These are phyloP conservation scores for Penicillium herquei DNA, from an alignment of 495 filamentous ascomycete species.

Conservation along the genomic window DNA sequence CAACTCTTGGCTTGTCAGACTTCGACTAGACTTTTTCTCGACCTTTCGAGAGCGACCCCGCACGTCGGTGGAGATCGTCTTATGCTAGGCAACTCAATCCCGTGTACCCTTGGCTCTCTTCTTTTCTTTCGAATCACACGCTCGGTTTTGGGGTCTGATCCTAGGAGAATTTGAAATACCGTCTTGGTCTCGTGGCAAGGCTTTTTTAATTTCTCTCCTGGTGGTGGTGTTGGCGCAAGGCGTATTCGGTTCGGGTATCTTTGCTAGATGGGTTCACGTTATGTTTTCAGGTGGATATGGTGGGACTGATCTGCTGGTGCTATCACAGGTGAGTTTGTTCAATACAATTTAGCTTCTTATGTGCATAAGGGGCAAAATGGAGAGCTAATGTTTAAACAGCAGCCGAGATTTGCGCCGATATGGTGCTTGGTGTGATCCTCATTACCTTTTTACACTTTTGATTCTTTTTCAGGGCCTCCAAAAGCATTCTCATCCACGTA, in stretches of 20 bases:
- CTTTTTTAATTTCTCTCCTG: background rate
- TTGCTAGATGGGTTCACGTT: no score
- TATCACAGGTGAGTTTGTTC: background rate
- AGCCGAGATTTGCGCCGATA: no score
- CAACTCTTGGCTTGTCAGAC: slow-evolving; percentile 5
- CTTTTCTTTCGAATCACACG: background rate
- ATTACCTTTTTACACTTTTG: no score
- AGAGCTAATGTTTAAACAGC: no score
- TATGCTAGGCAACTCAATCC: slow-evolving; percentile 7
- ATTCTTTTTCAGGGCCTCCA: no score
- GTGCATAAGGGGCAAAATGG: background rate
- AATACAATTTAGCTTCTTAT: background rate
- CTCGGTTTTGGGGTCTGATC: no score
- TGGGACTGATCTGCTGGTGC: background rate
- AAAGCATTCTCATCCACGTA: no score
- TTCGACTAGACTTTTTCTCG: slow-evolving; percentile 24
- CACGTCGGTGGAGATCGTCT: slow-evolving; percentile 4
- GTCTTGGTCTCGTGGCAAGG: background rate
- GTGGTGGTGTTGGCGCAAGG: no score
- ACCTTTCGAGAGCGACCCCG: slow-evolving; percentile 12
- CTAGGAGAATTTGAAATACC: background rate
- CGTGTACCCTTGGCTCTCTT: background rate
- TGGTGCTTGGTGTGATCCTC: no score
- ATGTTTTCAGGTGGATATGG: background rate
- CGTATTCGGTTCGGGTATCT: background rate